Base-by-base conservation (phyloP, 176 grass and related monocot genomes). In the Metroxylon sagu region DNA sequence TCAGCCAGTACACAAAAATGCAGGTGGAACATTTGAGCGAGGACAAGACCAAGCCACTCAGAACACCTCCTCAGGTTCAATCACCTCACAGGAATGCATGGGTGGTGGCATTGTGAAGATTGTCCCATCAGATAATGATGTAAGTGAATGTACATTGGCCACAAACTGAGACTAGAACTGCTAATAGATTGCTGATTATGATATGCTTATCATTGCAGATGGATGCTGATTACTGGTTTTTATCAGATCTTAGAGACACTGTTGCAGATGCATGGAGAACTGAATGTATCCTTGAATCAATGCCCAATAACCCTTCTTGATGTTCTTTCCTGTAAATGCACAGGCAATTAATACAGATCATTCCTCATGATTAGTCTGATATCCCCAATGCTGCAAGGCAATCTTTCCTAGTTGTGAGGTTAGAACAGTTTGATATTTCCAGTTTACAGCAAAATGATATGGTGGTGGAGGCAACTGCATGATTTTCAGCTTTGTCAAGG, bases 1-100 rank as follows among this genome's bases (percentile, higher is more conserved):
- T 16, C 62, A 76, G 15, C 56, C 56, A 67, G 63, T 65, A 68
- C 80, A 72, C 49, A 57, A 29, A 57, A 49, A 66, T 80, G 10
- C 18, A 56, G 23, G 53, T 23, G 23, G 53, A 23, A 56, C 53
- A 56, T 56, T 5, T 10, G 53, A 23, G 23, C 19, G 12, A 14
- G 53, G 53, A 56, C 53, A 25, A 14, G 53, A 25, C 53, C 53
- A 18, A 25, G 53, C 53, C 5, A 25, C 23, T 7, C 53, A 25
- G 10, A 12, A 5, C 8, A 56, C 4, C 23, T 25, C 6, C 21
- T 56, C 19, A 18, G 53, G 23, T 56, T 56, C 53, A 56, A 23
- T 18, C 4, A 18, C 53, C 19, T 25, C 18, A 4, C 53, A 25
- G 16, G 80, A 87, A 61, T 50, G 16, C 26, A 61, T 74, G 61